These are phyloP conservation scores for Acmispon strigosus DNA, from an alignment of 306 rosid species.

Conservation along the genomic window DNA sequence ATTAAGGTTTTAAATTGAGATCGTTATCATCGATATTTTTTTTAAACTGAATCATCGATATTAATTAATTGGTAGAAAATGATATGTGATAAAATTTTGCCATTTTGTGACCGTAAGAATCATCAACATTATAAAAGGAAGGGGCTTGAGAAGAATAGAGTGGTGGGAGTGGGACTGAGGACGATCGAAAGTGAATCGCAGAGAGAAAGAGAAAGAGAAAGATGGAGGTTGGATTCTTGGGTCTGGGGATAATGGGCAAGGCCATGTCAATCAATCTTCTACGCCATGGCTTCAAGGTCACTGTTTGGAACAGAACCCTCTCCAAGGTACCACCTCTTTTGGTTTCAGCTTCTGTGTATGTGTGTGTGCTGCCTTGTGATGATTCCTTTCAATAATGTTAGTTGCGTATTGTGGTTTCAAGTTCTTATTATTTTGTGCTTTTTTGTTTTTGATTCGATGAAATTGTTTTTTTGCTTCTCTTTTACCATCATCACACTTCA, in stretches of 20 bases:
- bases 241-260: constrained; percentile 89
- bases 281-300: constrained; percentile 64
- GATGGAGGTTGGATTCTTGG: constrained; percentile 77
- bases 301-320: constrained; percentile 81
- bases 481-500: not conserved
- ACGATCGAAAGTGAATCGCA: not conserved
- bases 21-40: no score
- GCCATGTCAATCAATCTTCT: constrained; percentile 68
- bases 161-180: not conserved
- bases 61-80: not conserved
- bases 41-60: no score
- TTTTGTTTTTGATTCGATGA: no score
- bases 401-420: not conserved
- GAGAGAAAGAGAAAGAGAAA: constrained; percentile 6
- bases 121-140: not conserved
- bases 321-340: constrained; percentile 81
- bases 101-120: not conserved
- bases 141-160: not conserved
- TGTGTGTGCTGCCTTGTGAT: not conserved
- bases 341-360: no score
- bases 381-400: not conserved
- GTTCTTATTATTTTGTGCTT: not conserved
- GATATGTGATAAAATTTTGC: not conserved
- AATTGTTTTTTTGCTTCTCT: no score
- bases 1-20: no score